A percentile compares a stretch with the other conserved stretches of the same genome.
Conservation (phyloP, 495 filamentous ascomycete species). For the Trichoderma virens region DNA sequence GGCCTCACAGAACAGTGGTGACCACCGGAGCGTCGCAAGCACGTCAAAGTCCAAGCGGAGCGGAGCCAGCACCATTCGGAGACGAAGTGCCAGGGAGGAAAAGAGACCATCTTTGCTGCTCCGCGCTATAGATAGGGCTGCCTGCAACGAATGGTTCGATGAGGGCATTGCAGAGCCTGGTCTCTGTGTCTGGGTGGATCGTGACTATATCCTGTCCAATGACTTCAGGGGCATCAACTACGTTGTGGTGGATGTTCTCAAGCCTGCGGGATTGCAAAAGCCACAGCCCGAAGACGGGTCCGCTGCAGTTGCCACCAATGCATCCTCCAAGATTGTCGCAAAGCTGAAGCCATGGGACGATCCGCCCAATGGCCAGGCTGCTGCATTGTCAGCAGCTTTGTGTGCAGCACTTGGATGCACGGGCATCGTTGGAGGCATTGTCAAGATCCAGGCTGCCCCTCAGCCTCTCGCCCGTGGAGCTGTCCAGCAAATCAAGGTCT, state of each 20-base stretch:
- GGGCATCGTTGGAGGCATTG: slow-evolving; percentile 76
- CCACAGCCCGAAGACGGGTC: slow-evolving; percentile 62
- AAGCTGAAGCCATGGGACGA: slow-evolving; percentile 73
- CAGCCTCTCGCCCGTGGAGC: slow-evolving; percentile 26
- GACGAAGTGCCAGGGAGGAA: slow-evolving; percentile 53
- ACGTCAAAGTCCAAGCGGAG: slow-evolving; percentile 60
- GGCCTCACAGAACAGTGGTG: slow-evolving; percentile 38
- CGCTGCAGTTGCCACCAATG: slow-evolving; percentile 38
- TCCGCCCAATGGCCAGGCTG: slow-evolving; percentile 71
- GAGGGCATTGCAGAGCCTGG: slow-evolving; percentile 46
- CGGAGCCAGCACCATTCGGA: slow-evolving; percentile 59
- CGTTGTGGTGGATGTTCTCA: slow-evolving; percentile 69
- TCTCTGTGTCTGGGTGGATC: slow-evolving; percentile 76
- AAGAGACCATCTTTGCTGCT: slow-evolving; percentile 62
- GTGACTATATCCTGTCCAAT: slow-evolving; percentile 57
- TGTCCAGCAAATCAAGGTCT: slow-evolving; percentile 57
- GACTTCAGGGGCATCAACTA: slow-evolving; percentile 65
- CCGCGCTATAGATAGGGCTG: slow-evolving; percentile 61
- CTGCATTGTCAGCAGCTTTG: slow-evolving; percentile 66
- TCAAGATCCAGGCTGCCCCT: slow-evolving; percentile 64
- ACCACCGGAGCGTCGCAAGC: slow-evolving; percentile 61
- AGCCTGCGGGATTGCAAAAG: slow-evolving; percentile 67
- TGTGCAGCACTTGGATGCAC: slow-evolving; percentile 61
- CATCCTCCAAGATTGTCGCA: slow-evolving; percentile 66
- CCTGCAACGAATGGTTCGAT: slow-evolving; percentile 68